Evolutionary conservation across 345 rosid species (phyloP).

Genomic region (Dipteronia sinensis): DNA sequence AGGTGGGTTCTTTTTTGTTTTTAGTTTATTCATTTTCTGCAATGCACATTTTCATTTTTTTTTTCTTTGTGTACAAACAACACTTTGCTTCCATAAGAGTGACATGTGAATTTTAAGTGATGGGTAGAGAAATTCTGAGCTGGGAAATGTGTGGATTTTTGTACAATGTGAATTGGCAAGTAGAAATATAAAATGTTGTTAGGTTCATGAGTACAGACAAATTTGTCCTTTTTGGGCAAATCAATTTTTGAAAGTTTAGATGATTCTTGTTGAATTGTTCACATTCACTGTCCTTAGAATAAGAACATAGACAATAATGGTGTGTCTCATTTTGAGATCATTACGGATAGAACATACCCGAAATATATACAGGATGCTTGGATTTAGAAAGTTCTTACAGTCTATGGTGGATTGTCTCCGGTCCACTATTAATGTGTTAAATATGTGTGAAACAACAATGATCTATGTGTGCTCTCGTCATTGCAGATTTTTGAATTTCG

Average conservation of each 20-base stretch:
- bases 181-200: not conserved
- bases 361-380: not conserved
- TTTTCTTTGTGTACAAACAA: too few species aligned
- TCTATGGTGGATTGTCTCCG: not conserved
- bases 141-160: not conserved
- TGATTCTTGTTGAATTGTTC: not conserved
- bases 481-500: not conserved
- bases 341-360: not conserved
- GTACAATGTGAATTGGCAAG: not conserved
- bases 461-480: not conserved
- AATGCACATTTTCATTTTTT: conserved; percentile 5
- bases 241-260: not conserved
- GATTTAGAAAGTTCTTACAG: not conserved
- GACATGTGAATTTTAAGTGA: too few species aligned
- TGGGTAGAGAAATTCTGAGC: not conserved
- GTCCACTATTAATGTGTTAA: not conserved
- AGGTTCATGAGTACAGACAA: not conserved
- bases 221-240: not conserved
- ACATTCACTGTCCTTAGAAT: not conserved
- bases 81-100: not conserved
- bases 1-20: conserved; percentile 35
- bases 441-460: not conserved
- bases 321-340: not conserved
- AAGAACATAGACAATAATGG: not conserved
- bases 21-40: not conserved